Base-by-base conservation (phyloP, 2,329 filamentous ascomycete species). In the Calonectria fujianensis region DNA sequence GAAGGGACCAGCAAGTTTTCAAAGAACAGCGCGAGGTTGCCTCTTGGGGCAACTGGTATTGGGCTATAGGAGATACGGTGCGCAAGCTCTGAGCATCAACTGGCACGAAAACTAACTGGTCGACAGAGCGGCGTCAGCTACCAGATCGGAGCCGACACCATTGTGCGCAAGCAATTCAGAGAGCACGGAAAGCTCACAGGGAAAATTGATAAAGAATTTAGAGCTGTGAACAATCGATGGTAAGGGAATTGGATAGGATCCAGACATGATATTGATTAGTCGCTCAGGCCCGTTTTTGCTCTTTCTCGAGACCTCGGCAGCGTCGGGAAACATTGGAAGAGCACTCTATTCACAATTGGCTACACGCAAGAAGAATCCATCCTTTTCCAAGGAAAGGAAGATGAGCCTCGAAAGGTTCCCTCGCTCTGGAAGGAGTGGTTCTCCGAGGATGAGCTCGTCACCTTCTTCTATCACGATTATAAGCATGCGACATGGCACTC, bases 11-110 rank as follows among this genome's bases (percentile, higher is more conserved):
- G 83, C 85, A 90, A 64, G 85, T 92, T 24, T 93, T 97, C 70
- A 90, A 91, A 1, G 95, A 98, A 82, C 86, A 86, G 16, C 86
- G 86, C 51, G 93, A 97, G 80, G 92, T 93, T 77, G 90, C 94
- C 0, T 93, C 95, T 85, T 98, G 95, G 95, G 95, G 95, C 2
- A 92, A 91, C 66, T 91, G 96, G 86, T 93, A 94, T 84, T 95
- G 96, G 83, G 92, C 93, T 16, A 95, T 51, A 4, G 63, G 41
- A 20, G 59, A 72, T 9, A 24, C 48, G 61, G 69, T 66, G 52
- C 24, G 67, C 91, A 4, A 10, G 90, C 11, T 16, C 10, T 29
- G 8, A 13, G 16, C 11, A 27, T 18, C 57, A 61, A 41, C 18
- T 45, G 32, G 50, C 32, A 13, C 20, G 4, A 20, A 11, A 63